Conservation (phyloP, 2,329 filamentous ascomycete species). For the Tetracladium maxilliforme region DNA sequence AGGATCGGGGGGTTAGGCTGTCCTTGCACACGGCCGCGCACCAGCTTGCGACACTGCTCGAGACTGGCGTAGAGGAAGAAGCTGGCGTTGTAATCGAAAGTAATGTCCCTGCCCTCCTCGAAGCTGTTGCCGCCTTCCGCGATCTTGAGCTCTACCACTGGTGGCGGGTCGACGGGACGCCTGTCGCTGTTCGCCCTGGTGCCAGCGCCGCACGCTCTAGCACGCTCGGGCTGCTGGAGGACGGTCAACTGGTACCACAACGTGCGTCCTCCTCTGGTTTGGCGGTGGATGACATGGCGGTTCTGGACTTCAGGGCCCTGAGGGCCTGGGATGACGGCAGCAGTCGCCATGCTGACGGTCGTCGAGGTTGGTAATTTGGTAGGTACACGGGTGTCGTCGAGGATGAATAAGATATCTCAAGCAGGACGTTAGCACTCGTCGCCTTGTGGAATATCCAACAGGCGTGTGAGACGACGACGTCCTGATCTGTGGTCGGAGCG, state of each 20-base stretch:
- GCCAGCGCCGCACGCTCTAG: conserved; percentile 86
- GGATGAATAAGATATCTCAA: conserved; percentile 14
- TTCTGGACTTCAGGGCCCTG: conserved; percentile 13
- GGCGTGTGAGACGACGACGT: too few relatives aligned
- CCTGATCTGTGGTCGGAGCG: too few relatives aligned
- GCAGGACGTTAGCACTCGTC: too few relatives aligned
- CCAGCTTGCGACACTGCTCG: conserved; percentile 71
- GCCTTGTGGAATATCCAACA: too few relatives aligned
- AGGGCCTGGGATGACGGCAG: conserved; percentile 25
- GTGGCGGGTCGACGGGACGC: conserved; percentile 84
- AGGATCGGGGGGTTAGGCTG: conserved; percentile 67
- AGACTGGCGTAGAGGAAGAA: conserved; percentile 95
- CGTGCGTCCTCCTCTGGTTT: conserved; percentile 62
- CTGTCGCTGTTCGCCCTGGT: conserved; percentile 91
- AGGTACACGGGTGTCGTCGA: conserved; percentile 12
- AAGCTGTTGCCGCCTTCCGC: conserved; percentile 48
- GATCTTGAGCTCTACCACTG: conserved; percentile 82
- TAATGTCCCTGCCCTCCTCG: conserved; percentile 46
- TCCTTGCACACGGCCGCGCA: conserved; percentile 62
- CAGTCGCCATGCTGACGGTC: background rate
- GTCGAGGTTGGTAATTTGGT: conserved; percentile 5
- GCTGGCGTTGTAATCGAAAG: conserved; percentile 87
- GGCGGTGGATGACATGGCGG: too few relatives aligned
- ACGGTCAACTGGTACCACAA: conserved; percentile 75
- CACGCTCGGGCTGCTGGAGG: conserved; percentile 87